Conservation (phyloP, 495 filamentous ascomycete species). For the Chaetomidium leptoderma region DNA sequence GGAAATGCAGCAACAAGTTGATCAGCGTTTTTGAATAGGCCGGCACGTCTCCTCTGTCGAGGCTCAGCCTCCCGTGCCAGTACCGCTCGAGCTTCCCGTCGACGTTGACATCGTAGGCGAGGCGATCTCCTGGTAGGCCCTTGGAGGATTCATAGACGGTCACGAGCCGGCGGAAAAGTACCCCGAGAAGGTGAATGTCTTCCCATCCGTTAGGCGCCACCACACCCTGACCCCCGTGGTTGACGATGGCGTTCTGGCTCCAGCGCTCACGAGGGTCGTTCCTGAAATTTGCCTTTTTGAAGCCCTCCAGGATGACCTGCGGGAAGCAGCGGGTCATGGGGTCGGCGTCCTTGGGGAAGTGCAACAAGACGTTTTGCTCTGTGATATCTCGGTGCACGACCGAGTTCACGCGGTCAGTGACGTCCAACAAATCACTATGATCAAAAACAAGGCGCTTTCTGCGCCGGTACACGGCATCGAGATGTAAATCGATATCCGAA, state of each 20-base stretch:
- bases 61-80: too few species aligned
- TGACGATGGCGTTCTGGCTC: neutral
- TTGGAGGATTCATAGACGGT: neutral
- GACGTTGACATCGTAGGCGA: neutral
- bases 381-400: neutral
- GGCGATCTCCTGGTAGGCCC: neutral
- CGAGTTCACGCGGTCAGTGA: too few species aligned
- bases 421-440: too few species aligned
- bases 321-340: slow-evolving; percentile 1
- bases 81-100: neutral
- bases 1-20: neutral
- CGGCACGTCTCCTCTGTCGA: too few species aligned
- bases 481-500: too few species aligned
- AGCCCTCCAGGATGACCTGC: slow-evolving; percentile 7
- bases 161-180: slow-evolving; percentile 5
- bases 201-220: neutral
- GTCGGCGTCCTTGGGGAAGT: neutral
- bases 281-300: neutral
- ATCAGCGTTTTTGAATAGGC: neutral
- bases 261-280: neutral
- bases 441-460: neutral
- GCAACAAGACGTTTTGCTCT: neutral
- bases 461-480: too few species aligned
- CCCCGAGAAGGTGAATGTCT: slow-evolving; percentile 13
- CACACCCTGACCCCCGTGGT: too few species aligned